phyloP scores from a whole-genome alignment of 2,329 filamentous ascomycete species.

The Ophiobolus disseminans region DNA sequence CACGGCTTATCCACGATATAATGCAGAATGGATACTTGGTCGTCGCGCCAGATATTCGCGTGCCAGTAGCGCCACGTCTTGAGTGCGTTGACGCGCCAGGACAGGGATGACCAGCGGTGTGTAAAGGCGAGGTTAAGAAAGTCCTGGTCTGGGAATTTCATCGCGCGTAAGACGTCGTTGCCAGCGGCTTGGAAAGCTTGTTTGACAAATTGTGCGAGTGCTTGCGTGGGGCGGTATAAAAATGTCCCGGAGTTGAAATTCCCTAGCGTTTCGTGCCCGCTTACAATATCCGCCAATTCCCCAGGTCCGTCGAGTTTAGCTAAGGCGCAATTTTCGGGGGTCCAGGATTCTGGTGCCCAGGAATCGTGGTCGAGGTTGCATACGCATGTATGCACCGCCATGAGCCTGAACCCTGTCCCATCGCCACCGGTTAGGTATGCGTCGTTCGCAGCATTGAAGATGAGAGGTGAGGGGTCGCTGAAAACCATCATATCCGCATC shows the following conservation, averaged over 20 bases:
- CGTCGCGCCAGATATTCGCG: constrained; percentile 58
- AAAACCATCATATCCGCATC: constrained; percentile 62
- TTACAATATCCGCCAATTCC: constrained; percentile 43
- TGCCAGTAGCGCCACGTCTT: constrained; percentile 65
- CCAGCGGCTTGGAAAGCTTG: constrained; percentile 51
- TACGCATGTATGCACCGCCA: constrained; percentile 60
- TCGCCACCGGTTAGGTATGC: constrained; percentile 24
- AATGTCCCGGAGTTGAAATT: constrained; percentile 62
- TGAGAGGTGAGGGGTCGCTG: constrained; percentile 43
- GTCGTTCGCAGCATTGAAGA: constrained; percentile 55
- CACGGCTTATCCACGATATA: constrained; percentile 66
- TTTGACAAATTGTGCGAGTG: constrained; percentile 51
- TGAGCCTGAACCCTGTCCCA: constrained; percentile 51
- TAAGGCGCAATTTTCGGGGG: constrained; percentile 57
- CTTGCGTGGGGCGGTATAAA: constrained; percentile 54
- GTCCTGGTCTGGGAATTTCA: constrained; percentile 63
- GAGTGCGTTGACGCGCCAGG: constrained; percentile 61
- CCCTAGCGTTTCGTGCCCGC: constrained; percentile 48
- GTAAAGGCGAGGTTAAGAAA: constrained; percentile 60
- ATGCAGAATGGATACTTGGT: constrained; percentile 57
- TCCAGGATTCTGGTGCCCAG: constrained; percentile 61
- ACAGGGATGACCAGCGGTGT: constrained; percentile 53
- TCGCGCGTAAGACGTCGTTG: constrained; percentile 45
- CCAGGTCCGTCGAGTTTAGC: constrained; percentile 48
- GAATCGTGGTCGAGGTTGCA: constrained; percentile 60